Evolutionary conservation across 1,284 basidiomycete genomes (phyloP), one percentile per base, ranked within the genome.

Genomic region (Exsudoporus floridanus): DNA sequence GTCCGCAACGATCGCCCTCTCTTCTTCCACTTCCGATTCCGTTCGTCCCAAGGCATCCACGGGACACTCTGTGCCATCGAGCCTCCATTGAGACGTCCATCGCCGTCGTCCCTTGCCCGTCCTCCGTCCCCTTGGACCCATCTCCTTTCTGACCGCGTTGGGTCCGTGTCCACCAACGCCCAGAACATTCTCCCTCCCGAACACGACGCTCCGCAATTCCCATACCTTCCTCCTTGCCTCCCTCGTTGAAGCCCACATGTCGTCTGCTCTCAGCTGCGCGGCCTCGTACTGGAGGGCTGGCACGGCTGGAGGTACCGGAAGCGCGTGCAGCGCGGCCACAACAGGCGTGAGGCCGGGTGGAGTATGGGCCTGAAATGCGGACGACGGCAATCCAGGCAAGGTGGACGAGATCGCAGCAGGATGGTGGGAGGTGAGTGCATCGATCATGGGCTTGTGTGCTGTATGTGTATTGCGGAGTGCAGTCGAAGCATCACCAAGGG

Each of bases 1-100:
- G 10, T 62, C 64, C 18, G 56, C 59, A 46, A 55, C 52, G 14
- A 61, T 67, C 46, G 62, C 71, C 37, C 69, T 71, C 65, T 90
- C 88, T 58, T 90, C 88, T 60, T 85, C 85, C 21, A 76, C 87
- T 68, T 90, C 88, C 55, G 80, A 82, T 71, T 88, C 86, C 51
- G 86, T 90, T 42, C 87, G 73, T 13, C 88, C 88, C 38, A 81
- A 63, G 34, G 72, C 67, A 66, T 90, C 88, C 44, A 90, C 87
- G 1, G 83, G 65, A 41, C 80, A 71, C 64, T 80, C 77, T 34
- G 65, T 60, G 7, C 86, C 86, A 60, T 85, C 84, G 35, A 88
- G 67, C 52, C 79, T 82, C 82, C 83, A 83, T 65, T 90, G 86
- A 53, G 86, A 67, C 7, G 54, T 46, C 57, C 71, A 62, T 12